Percentiles rank a stretch among this genome's conserved stretches.
Evolutionary conservation across 2,329 filamentous ascomycete genomes (phyloP).

Genomic region (Chalara sp.): DNA sequence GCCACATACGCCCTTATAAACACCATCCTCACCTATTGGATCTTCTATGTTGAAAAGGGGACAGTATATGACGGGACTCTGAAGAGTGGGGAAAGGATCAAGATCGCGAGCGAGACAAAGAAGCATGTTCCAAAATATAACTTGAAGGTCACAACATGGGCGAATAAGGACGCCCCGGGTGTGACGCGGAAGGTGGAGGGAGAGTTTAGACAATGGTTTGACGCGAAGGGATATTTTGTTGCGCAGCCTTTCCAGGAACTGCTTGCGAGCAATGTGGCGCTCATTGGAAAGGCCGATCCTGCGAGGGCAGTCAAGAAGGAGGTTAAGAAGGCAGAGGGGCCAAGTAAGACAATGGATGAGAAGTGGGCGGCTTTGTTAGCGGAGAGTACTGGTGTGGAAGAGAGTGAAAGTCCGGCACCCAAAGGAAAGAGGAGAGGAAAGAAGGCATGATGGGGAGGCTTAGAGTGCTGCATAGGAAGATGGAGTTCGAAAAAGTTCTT

Average conservation of each 20-base stretch:
- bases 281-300: conserved; percentile 60
- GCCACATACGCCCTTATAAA: conserved; percentile 75
- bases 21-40: conserved; percentile 72
- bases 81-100: conserved; percentile 63
- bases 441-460: conserved; percentile 14
- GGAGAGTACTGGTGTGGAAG: conserved; percentile 19
- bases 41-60: conserved; percentile 74
- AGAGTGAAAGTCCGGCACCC: conserved; percentile 10
- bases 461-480: no score
- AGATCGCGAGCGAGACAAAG: conserved; percentile 63
- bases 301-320: conserved; percentile 39
- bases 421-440: conserved; percentile 22
- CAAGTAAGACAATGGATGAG: conserved; percentile 21
- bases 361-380: conserved; percentile 25
- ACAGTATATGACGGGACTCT: conserved; percentile 70
- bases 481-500: no score
- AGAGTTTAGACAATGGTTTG: conserved; percentile 72
- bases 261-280: conserved; percentile 60
- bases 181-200: conserved; percentile 41
- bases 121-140: conserved; percentile 81
- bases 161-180: conserved; percentile 8
- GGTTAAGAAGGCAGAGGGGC: conserved; percentile 10
- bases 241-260: conserved; percentile 72
- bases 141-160: conserved; percentile 51
- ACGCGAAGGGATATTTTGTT: conserved; percentile 64